These are phyloP conservation scores for Hericium erinaceus DNA, from an alignment of 768 basidiomycete species.

Conservation along the genomic window DNA sequence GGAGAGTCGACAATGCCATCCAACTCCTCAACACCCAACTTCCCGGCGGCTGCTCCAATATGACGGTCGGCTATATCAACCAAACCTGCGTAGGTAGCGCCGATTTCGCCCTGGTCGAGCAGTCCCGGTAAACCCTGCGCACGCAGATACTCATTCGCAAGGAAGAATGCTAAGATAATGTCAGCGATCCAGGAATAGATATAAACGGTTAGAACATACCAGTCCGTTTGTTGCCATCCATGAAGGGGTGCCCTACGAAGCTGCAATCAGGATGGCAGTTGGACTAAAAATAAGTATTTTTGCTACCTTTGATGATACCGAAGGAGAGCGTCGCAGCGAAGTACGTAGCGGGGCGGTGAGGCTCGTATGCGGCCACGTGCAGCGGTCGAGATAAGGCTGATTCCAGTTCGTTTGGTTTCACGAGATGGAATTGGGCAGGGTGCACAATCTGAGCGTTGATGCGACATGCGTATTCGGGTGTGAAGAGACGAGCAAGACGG, in stretches of 20 bases:
- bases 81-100: not conserved
- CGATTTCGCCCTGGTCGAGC: constrained; percentile 9
- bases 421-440: constrained; percentile 19
- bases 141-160: constrained; percentile 25
- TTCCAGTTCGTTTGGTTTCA: constrained; percentile 27
- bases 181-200: not conserved
- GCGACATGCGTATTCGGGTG: constrained; percentile 16
- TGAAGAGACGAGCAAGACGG: constrained; percentile 24
- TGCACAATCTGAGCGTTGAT: constrained; percentile 27
- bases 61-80: constrained; percentile 12
- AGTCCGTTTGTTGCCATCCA: constrained; percentile 25
- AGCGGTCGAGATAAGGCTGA: constrained; percentile 22
- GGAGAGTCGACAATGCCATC: not conserved
- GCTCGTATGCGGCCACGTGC: constrained; percentile 22
- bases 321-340: constrained; percentile 25
- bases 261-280: not conserved
- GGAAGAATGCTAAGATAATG: constrained; percentile 21
- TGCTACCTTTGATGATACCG: constrained; percentile 22
- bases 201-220: constrained; percentile 6
- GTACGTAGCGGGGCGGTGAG: constrained; percentile 17
- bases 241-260: constrained; percentile 20
- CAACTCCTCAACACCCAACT: constrained; percentile 13
- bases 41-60: constrained; percentile 14
- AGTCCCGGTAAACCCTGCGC: constrained; percentile 24
- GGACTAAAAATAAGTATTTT: not conserved